phyloP scores from a whole-genome alignment of 1,284 basidiomycete genomes.

The Athelia sp. region DNA sequence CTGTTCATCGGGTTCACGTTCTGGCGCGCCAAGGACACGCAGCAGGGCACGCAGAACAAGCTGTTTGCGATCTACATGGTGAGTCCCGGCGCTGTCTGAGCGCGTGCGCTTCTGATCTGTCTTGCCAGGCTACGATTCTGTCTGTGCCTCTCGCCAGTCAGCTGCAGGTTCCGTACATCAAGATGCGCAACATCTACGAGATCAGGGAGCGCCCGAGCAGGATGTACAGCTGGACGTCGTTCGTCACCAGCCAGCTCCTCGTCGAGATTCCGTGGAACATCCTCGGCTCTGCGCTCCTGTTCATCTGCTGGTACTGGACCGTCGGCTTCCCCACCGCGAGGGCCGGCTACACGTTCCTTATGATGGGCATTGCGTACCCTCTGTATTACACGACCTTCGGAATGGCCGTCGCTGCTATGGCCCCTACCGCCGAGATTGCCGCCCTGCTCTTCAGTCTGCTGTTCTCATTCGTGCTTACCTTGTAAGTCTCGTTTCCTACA shows the following conservation, averaged over 20 bases:
- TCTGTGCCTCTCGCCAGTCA: slow-evolving; percentile 45
- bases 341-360: slow-evolving; percentile 55
- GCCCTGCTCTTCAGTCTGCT: slow-evolving; percentile 55
- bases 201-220: slow-evolving; percentile 59
- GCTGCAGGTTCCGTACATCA: slow-evolving; percentile 50
- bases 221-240: slow-evolving; percentile 81
- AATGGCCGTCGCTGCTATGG: slow-evolving; percentile 39
- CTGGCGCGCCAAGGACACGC: slow-evolving; percentile 50
- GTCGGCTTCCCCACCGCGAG: slow-evolving; percentile 52
- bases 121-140: slow-evolving; percentile 32
- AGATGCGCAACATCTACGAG: slow-evolving; percentile 55
- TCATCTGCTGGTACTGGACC: slow-evolving; percentile 70
- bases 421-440: slow-evolving; percentile 44
- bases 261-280: slow-evolving; percentile 69
- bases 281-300: slow-evolving; percentile 51
- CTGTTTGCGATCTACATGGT: slow-evolving; percentile 37
- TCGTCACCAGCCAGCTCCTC: slow-evolving; percentile 59
- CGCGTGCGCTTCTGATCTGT: neutral
- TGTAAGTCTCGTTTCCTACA: slow-evolving; percentile 34
- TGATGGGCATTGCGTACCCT: slow-evolving; percentile 48
- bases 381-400: slow-evolving; percentile 49
- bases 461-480: slow-evolving; percentile 57
- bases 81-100: no score
- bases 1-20: slow-evolving; percentile 65
- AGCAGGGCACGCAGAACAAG: slow-evolving; percentile 67